Base-by-base conservation (phyloP, 805 yeast species). In the Suhomyces faveliae region DNA sequence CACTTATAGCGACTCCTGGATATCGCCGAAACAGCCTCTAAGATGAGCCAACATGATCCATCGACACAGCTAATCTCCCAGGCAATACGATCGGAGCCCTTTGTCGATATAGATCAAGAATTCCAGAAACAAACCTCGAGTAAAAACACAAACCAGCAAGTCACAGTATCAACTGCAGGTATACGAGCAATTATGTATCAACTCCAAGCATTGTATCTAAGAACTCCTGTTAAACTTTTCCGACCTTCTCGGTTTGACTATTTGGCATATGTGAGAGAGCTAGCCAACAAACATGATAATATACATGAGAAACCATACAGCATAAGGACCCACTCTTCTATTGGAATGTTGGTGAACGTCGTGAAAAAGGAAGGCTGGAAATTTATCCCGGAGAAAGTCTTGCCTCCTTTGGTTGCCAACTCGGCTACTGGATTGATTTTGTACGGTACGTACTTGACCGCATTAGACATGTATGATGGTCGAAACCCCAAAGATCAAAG, bases 171-270 rank as follows among this genome's bases (percentile, higher is more conserved):
- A 10, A 83, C 95, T 0, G 97, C 96, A 0, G 91, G 96, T 50
- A 81, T 89, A 4, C 74, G 97, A 30, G 96, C 96, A 0, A 57
- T 89, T 21, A 77, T 88, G n/a, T 81, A 82, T 51, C 96, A 91
- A 65, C 54, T 89, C 30, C 84, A 89, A 40, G 72, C 90, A 0
- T 70, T 92, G 24, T 92, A 91, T 62, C 65, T 90, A 39, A 75
- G 97, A 48, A 87, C 95, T 1, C 85, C 85, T 1, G 86, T 89
- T 39, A 91, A 92, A 69, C 74, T 91, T 19, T 92, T 92, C 64
- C 73, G 96, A 29, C 98, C 98, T 1, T 84, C 96, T 3, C 70
- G 97, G 35, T 87, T 92, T 51, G 98, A 92, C 63, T 89, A 88
- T 58, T 70, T 89, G 61, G 87, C 87, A 6, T 79, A 83, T 46